Evolutionary conservation across 2,329 filamentous ascomycete genomes (phyloP).

Genomic region (Phialophora chinensis): DNA sequence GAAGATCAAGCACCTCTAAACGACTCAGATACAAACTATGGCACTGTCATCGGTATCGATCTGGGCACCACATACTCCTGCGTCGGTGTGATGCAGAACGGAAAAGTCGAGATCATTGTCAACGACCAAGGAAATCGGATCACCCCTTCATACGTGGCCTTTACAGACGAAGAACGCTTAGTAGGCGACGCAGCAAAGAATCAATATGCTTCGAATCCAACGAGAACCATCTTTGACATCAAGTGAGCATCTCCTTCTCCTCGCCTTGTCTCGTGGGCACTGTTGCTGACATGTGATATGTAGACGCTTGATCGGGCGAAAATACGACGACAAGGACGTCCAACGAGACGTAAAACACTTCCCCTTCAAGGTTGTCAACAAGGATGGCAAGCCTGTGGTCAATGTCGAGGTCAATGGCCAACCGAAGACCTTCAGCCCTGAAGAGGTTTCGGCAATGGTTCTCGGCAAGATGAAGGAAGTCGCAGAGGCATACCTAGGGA

Average conservation of each 20-base stretch:
- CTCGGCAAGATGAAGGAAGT: slow-evolving; percentile 72
- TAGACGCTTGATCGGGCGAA: slow-evolving; percentile 84
- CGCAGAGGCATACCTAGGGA: slow-evolving; percentile 66
- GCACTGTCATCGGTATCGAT: slow-evolving; percentile 95
- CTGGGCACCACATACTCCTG: slow-evolving; percentile 86
- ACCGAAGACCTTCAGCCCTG: slow-evolving; percentile 68
- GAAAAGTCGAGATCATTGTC: slow-evolving; percentile 92
- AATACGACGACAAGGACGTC: slow-evolving; percentile 82
- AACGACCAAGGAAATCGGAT: slow-evolving; percentile 98
- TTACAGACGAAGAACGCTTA: slow-evolving; percentile 94
- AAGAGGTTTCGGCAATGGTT: slow-evolving; percentile 72
- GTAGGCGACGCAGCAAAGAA: slow-evolving; percentile 98
- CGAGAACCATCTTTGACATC: slow-evolving; percentile 77
- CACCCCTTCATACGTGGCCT: slow-evolving; percentile 92
- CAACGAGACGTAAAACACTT: slow-evolving; percentile 97
- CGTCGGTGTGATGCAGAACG: slow-evolving; percentile 94
- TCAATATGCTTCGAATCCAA: slow-evolving; percentile 82
- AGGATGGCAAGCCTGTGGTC: slow-evolving; percentile 87
- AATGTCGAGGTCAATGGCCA: slow-evolving; percentile 66
- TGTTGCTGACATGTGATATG: slow-evolving; percentile 20
- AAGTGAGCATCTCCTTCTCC: slow-evolving; percentile 67
- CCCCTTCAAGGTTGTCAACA: slow-evolving; percentile 91
- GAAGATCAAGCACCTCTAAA: slow-evolving; percentile 69
- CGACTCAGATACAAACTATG: slow-evolving; percentile 67
- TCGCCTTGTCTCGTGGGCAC: not conserved